Percentiles rank a stretch among this genome's conserved stretches.
These are phyloP conservation scores for Penicillium goetzii DNA, from an alignment of 495 filamentous ascomycete species.

Conservation along the genomic window DNA sequence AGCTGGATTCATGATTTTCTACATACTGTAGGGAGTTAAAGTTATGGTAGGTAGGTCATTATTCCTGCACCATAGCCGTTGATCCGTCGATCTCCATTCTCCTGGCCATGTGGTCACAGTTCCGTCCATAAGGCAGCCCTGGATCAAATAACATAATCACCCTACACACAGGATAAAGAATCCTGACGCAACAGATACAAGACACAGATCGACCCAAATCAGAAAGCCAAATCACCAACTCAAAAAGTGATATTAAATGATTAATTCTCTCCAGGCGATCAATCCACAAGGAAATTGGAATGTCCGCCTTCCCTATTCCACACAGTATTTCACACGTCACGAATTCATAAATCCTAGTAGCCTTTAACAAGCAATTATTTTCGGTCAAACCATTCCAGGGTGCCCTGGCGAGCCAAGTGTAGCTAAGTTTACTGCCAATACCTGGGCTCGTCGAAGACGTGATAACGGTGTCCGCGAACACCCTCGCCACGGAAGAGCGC, in stretches of 20 bases:
- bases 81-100: not conserved
- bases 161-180: no score
- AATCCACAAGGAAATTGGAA: conserved; percentile 13
- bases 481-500: conserved; percentile 82
- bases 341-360: conserved; percentile 11
- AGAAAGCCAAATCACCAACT: not conserved
- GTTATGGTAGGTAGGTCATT: not conserved
- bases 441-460: conserved; percentile 93
- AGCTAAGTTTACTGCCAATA: conserved; percentile 59
- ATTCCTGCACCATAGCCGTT: not conserved
- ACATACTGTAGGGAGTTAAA: not conserved
- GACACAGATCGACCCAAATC: not conserved
- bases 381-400: not conserved
- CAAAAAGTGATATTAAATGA: not conserved
- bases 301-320: conserved; percentile 8
- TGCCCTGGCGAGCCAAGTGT: not conserved
- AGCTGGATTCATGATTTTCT: not conserved
- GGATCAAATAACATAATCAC: not conserved
- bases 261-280: conserved; percentile 13
- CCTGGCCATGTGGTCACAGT: not conserved
- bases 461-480: conserved; percentile 87
- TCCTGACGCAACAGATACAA: not conserved
- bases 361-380: conserved; percentile 11
- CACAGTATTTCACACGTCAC: conserved; percentile 15
- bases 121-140: not conserved